These are phyloP conservation scores for Fusarium pseudonygamai DNA, from an alignment of 2,329 filamentous ascomycete genomes.

Conservation along the genomic window DNA sequence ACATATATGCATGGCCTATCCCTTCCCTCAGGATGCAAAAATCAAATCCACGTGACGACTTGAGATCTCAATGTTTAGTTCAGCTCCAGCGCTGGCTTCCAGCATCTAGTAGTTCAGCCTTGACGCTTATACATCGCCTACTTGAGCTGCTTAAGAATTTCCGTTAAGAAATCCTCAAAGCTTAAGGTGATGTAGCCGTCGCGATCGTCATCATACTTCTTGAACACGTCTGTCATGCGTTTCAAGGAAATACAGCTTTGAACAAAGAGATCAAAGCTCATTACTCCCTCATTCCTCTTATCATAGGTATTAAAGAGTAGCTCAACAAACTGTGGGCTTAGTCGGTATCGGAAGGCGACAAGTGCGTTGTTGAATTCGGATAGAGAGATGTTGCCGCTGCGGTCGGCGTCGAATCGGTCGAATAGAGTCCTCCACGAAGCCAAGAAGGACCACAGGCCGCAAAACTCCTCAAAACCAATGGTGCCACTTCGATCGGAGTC, in stretches of 20 bases:
- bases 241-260: slow-evolving; percentile 97
- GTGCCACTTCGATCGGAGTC: slow-evolving; percentile 89
- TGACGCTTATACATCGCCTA: slow-evolving; percentile 38
- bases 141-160: slow-evolving; percentile 70
- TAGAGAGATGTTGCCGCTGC: slow-evolving; percentile 85
- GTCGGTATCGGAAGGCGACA: slow-evolving; percentile 90
- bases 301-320: slow-evolving; percentile 91
- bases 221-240: slow-evolving; percentile 99
- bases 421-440: slow-evolving; percentile 94
- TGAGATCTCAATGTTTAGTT: background rate
- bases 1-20: slow-evolving; percentile 9
- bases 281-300: slow-evolving; percentile 73
- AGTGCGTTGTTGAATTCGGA: slow-evolving; percentile 90
- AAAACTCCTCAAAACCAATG: slow-evolving; percentile 96
- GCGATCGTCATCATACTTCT: slow-evolving; percentile 96
- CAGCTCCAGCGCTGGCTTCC: background rate
- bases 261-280: slow-evolving; percentile 96
- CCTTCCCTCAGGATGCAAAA: background rate
- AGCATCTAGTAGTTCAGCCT: background rate
- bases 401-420: slow-evolving; percentile 92
- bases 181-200: slow-evolving; percentile 90
- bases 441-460: slow-evolving; percentile 94
- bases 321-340: slow-evolving; percentile 84
- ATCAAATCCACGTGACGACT: slow-evolving; percentile 2
- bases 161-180: slow-evolving; percentile 83